These are phyloP conservation scores for Fagopyrum homotropicum DNA, from an alignment of 148 eudicot genomes.

Conservation along the genomic window DNA sequence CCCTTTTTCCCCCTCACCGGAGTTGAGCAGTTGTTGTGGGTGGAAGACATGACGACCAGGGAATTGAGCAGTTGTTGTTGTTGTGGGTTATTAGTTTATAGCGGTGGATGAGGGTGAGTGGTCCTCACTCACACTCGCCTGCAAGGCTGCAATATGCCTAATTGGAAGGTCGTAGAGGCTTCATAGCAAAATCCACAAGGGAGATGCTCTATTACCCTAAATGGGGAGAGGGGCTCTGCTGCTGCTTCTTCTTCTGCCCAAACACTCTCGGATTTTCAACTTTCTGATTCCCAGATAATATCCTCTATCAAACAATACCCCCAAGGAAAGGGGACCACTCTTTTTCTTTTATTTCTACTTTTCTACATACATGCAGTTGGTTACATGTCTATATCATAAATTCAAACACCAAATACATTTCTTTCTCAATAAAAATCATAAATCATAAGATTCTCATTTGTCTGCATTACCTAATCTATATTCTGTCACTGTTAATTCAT, in stretches of 20 bases:
- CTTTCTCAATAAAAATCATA: no score
- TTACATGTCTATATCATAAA: no score
- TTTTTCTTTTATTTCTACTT: no score
- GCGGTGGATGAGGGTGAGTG: background rate
- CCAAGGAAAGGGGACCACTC: no score
- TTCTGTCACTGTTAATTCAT: conserved; percentile 5
- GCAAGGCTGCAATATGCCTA: conserved; percentile 19
- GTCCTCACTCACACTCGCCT: background rate
- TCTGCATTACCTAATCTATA: background rate
- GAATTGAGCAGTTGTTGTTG: no score
- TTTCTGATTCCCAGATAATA: no score
- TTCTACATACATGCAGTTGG: no score
- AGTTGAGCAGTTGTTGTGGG: background rate
- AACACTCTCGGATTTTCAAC: no score
- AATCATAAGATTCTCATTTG: no score
- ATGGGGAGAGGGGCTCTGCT: background rate
- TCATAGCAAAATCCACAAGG: background rate
- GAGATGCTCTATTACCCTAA: conserved; percentile 10
- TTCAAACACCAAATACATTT: no score
- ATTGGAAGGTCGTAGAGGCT: conserved; percentile 14
- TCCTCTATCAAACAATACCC: no score
- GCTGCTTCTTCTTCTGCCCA: no score
- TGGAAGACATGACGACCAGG: background rate
- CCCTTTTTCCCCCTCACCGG: conserved; percentile 8
- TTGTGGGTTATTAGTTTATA: background rate